These are phyloP conservation scores for Sanghuangporus baumii DNA, from an alignment of 1,284 basidiomycete species.

Conservation along the genomic window DNA sequence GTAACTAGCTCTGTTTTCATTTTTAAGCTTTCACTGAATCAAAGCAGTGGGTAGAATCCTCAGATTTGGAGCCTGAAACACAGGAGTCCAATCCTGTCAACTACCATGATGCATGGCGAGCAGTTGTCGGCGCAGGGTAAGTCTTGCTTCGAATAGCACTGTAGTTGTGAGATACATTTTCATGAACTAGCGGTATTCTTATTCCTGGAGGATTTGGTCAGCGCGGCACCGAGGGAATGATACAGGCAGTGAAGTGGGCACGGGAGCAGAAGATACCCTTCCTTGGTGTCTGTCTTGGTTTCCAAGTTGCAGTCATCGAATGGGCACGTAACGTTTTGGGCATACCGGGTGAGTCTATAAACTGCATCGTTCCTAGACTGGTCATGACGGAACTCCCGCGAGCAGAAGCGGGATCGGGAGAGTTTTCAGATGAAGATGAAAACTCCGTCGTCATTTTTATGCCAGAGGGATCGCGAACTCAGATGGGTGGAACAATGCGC, in stretches of 20 bases:
- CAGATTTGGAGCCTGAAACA: conserved; percentile 80
- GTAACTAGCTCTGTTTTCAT: conserved; percentile 35
- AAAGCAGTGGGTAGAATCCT: conserved; percentile 93
- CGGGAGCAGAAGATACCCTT: conserved; percentile 94
- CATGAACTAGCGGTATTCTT: conserved; percentile 73
- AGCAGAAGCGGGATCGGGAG: conserved; percentile 84
- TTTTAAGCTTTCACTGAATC: conserved; percentile 11
- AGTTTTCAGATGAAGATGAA: conserved; percentile 59
- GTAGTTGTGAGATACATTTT: not conserved
- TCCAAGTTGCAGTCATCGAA: conserved; percentile 96
- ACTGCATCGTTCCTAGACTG: not conserved
- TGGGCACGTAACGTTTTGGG: conserved; percentile 87
- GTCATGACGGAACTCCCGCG: not conserved
- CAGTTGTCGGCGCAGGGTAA: conserved; percentile 85
- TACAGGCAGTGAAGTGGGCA: conserved; percentile 94
- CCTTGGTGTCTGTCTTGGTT: conserved; percentile 96
- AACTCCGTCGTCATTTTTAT: conserved; percentile 93
- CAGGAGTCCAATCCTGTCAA: conserved; percentile 78
- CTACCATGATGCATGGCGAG: conserved; percentile 96
- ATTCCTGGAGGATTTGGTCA: conserved; percentile 94
- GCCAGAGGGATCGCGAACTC: conserved; percentile 97
- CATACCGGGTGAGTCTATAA: conserved; percentile 47
- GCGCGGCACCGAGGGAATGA: conserved; percentile 96
- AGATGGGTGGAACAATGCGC: conserved; percentile 99
- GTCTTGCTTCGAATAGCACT: conserved; percentile 23